Base-by-base conservation (phyloP, 192 early-diverging fungal species). In the Linnemannia elongata region DNA sequence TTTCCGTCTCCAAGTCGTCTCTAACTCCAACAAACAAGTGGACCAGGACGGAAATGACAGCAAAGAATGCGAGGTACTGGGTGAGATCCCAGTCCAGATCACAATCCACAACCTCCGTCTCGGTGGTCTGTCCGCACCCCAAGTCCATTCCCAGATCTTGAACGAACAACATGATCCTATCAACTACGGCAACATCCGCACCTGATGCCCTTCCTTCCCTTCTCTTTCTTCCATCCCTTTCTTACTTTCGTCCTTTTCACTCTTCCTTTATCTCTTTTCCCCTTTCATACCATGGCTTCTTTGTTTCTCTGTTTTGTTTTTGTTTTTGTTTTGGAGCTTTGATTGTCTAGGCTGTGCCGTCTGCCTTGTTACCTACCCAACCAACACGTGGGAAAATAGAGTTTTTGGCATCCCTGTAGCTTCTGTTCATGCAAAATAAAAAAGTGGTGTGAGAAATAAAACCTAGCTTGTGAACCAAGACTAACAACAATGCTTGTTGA, bases 141-240 rank as follows among this genome's bases (percentile, higher is more conserved):
- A 13, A 6, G 39, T 79, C 18, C 6, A 35, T 6, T 20, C 63
- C 4, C 38, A 75, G 49, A 39, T 15, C 47, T 6, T 71, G 36
- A 85, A 85, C 42, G 33, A 44, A 13, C 66, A 76, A 41, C 24
- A 22, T 7, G 82, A 57, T 8, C 77, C 74, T 0, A 8, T 75
- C 36, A 85, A 85, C 69, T 85, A 72, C 38, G 77, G 82, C 60
- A 85, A 85, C 30, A 71, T 79, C 24, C 80, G 44, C 3, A 22
- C 24, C 8, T 69, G 44, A 74, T 70, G 4, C 24, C 6, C 18
- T n/a, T 39, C 12, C 24, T 70, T 17, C 69, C 6, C 69, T 38
- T 6, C 18, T 18, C 18, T 54, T 54, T 54, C 3, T 54, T 22
- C 24, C 52, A 22, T 54, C 17, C 52, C 24, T 54, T 20, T 54